Conservation (phyloP, 2,329 filamentous ascomycete species). For the Calonectria henricotiae region DNA sequence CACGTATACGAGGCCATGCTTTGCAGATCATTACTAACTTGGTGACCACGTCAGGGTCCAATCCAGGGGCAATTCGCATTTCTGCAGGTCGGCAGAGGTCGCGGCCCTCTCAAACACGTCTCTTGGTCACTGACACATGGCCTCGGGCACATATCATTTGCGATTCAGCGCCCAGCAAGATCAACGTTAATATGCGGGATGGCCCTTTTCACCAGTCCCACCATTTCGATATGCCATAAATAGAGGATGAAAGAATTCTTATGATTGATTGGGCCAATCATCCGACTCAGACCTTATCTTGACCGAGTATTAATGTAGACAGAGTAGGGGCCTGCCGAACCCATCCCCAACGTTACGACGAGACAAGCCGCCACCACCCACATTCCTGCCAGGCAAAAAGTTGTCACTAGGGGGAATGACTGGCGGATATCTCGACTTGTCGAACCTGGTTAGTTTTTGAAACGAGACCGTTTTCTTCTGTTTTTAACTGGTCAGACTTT, state of each 20-base stretch:
- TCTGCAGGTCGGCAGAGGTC: slow-evolving; percentile 17
- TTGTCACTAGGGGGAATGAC: no score
- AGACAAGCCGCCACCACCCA: background rate
- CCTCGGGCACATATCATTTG: slow-evolving; percentile 28
- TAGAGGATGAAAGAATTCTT: background rate
- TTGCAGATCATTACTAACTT: slow-evolving; percentile 34
- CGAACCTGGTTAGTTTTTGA: background rate
- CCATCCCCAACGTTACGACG: background rate
- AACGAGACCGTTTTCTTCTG: slow-evolving; percentile 3
- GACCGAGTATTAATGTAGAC: background rate
- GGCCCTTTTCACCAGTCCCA: background rate
- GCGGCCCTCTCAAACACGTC: slow-evolving; percentile 4
- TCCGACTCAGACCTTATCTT: background rate
- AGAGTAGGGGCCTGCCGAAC: background rate
- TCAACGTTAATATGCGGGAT: slow-evolving; percentile 9
- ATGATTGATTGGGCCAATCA: background rate
- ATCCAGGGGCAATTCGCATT: slow-evolving; percentile 30
- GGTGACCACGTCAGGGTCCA: slow-evolving; percentile 17
- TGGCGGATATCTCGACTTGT: background rate
- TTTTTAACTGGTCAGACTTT: background rate
- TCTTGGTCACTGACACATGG: slow-evolving; percentile 24
- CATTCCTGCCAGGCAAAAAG: background rate
- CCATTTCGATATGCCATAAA: background rate
- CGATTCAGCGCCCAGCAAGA: slow-evolving; percentile 12
- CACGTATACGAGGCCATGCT: background rate